Evolutionary conservation across 306 rosid genomes (phyloP).

Genomic region (barrel medic (Medicago truncatula)): MtrunA17r5.0-ANR NC_053048.1:2446501-2447000

Average conservation of each 20-base stretch:
- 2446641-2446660: too few relatives aligned
- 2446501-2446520: too few relatives aligned
- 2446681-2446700: too few relatives aligned
- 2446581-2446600: too few relatives aligned
- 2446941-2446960: slow-evolving; percentile 86
- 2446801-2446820: background rate
- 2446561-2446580: too few relatives aligned
- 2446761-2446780: background rate
- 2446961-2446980: slow-evolving; percentile 86
- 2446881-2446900: slow-evolving; percentile 75
- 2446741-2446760: background rate
- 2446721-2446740: background rate
- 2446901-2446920: slow-evolving; percentile 86
- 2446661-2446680: too few relatives aligned
- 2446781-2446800: background rate
- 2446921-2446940: slow-evolving; percentile 85
- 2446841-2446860: background rate
- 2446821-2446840: too few relatives aligned
- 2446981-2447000: slow-evolving; percentile 76
- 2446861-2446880: slow-evolving; percentile 86
- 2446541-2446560: too few relatives aligned
- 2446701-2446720: too few relatives aligned
- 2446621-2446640: too few relatives aligned
- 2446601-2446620: too few relatives aligned
- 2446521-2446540: too few relatives aligned